These are phyloP conservation scores for Linanthus parryae DNA, from an alignment of 148 eudicot genomes.

Conservation along the genomic window DNA sequence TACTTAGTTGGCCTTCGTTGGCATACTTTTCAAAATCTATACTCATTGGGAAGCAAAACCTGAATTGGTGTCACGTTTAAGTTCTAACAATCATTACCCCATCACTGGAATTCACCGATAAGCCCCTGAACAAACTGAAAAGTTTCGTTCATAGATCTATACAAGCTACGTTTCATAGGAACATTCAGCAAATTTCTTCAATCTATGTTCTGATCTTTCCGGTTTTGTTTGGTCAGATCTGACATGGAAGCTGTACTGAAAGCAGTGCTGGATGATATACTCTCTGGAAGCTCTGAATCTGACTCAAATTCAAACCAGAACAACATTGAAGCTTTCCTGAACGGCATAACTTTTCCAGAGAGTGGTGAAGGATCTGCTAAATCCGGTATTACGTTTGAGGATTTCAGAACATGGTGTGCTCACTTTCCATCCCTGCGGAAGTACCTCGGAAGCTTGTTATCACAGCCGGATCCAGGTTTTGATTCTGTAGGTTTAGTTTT, in stretches of 20 bases:
- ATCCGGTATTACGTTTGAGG: conserved; percentile 58
- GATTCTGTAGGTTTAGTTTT: background rate
- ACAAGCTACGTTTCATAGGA: too few species aligned
- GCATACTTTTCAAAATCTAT: too few species aligned
- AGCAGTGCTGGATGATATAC: conserved; percentile 51
- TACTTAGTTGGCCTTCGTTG: too few species aligned
- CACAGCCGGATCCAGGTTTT: conserved; percentile 62
- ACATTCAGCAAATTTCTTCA: background rate
- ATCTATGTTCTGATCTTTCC: background rate
- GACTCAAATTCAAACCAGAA: conserved; percentile 28
- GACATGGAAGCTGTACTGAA: conserved; percentile 64
- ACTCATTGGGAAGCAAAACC: too few species aligned
- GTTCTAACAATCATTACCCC: too few species aligned
- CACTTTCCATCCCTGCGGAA: conserved; percentile 69
- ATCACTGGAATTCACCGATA: too few species aligned
- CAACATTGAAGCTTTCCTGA: conserved; percentile 34
- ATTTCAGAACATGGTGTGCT: conserved; percentile 61
- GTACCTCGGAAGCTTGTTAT: conserved; percentile 69
- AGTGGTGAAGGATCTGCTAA: conserved; percentile 36
- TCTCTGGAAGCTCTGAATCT: conserved; percentile 32
- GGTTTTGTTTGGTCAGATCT: conserved; percentile 48
- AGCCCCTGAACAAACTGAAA: too few species aligned
- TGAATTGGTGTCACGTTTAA: too few species aligned
- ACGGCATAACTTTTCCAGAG: conserved; percentile 47
- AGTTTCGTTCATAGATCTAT: too few species aligned